Conservation (phyloP, 768 basidiomycete species). For the Suillus fuscotomentosus region DNA sequence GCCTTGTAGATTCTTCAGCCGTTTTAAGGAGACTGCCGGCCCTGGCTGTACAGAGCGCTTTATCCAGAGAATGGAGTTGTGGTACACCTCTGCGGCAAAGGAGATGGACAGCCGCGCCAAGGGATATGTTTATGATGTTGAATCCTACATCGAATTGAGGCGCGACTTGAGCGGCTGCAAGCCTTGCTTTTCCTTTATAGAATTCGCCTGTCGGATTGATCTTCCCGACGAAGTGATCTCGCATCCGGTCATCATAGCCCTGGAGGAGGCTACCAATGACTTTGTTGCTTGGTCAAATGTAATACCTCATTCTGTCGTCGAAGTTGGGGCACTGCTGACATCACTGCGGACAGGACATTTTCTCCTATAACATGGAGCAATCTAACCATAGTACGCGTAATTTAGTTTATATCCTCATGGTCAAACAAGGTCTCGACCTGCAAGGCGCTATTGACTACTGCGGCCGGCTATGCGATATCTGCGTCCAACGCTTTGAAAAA, state of each 20-base stretch:
- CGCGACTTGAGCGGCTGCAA: conserved; percentile 31
- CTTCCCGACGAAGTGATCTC: conserved; percentile 54
- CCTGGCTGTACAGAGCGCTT: conserved; percentile 33
- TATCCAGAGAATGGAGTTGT: conserved; percentile 29
- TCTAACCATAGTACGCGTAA: neutral
- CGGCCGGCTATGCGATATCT: neutral
- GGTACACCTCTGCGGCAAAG: conserved; percentile 38
- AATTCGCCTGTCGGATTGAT: conserved; percentile 31
- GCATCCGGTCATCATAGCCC: conserved; percentile 44
- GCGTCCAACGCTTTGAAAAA: neutral
- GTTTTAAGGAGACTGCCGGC: conserved; percentile 36
- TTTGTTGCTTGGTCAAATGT: conserved; percentile 49
- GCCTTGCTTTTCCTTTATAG: neutral
- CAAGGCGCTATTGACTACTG: neutral
- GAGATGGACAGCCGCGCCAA: conserved; percentile 42
- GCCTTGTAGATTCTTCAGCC: conserved; percentile 33
- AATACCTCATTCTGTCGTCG: conserved; percentile 7
- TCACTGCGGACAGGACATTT: neutral
- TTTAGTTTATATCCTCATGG: neutral
- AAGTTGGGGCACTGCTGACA: conserved; percentile 1
- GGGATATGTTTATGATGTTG: conserved; percentile 39
- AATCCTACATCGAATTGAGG: conserved; percentile 51
- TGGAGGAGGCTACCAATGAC: conserved; percentile 49
- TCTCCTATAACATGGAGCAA: neutral
- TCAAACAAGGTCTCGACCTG: neutral